Evolutionary conservation across 164 flowering plant genomes (phyloP).

Genomic region (Brasenia schreberi): DNA sequence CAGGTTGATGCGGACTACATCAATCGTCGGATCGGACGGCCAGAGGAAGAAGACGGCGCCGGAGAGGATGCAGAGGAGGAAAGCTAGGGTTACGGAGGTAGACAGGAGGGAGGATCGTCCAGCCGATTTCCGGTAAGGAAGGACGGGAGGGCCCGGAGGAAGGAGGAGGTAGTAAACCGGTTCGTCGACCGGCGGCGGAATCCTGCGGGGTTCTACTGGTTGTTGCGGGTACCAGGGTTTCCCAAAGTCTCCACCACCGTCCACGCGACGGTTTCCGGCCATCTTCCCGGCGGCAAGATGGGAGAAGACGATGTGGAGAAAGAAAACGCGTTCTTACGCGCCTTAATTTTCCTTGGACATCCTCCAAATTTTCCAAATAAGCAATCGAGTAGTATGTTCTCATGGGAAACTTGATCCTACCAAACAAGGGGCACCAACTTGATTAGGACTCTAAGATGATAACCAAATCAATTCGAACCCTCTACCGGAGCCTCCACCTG

Average conservation of each 20-base stretch:
- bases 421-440: too few relatives aligned
- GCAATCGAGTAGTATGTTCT: too few relatives aligned
- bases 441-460: too few relatives aligned
- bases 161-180: not conserved
- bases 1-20: constrained; percentile 35
- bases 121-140: not conserved
- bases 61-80: constrained; percentile 23
- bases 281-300: not conserved
- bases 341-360: too few relatives aligned
- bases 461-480: too few relatives aligned
- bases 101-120: not conserved
- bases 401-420: too few relatives aligned
- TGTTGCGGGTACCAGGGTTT: not conserved
- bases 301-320: too few relatives aligned
- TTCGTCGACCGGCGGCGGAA: not conserved
- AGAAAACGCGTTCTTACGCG: too few relatives aligned
- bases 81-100: constrained; percentile 5
- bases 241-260: not conserved
- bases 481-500: constrained; percentile 98
- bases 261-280: not conserved
- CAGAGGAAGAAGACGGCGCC: constrained; percentile 33
- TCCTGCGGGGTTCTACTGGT: not conserved
- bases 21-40: constrained; percentile 59
- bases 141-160: constrained; percentile 1
- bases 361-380: too few relatives aligned